Conservation (phyloP, 2,329 filamentous ascomycete genomes). For the Paracoccidioides lutzii region DNA sequence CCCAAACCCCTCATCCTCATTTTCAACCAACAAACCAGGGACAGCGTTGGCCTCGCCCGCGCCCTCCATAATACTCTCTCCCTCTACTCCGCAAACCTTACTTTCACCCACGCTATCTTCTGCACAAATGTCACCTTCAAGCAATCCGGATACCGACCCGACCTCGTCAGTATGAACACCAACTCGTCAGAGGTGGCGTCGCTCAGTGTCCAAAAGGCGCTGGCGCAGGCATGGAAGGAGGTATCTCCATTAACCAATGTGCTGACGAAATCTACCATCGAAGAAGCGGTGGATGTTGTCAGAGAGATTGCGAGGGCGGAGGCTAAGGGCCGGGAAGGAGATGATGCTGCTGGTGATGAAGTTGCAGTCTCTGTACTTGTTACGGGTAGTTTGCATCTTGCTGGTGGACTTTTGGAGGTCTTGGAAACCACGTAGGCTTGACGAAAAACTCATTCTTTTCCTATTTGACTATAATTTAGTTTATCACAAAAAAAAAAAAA, state of each 20-base stretch:
- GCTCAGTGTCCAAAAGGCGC: conserved; percentile 53
- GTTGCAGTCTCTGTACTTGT: conserved; percentile 51
- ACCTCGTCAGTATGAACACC: conserved; percentile 50
- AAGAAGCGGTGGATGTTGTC: conserved; percentile 53
- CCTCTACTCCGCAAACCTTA: conserved; percentile 23
- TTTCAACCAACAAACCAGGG: conserved; percentile 86
- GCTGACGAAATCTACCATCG: conserved; percentile 51
- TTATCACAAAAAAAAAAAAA: no score
- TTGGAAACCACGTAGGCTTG: conserved; percentile 40
- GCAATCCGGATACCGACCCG: conserved; percentile 47
- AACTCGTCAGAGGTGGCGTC: conserved; percentile 45
- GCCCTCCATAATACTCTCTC: conserved; percentile 48
- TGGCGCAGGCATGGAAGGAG: conserved; percentile 48
- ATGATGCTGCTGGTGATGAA: conserved; percentile 18
- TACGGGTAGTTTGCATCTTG: conserved; percentile 75
- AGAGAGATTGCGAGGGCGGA: conserved; percentile 29
- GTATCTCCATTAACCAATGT: conserved; percentile 42
- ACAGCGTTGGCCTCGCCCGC: conserved; percentile 53
- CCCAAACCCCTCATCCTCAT: conserved; percentile 50
- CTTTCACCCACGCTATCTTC: conserved; percentile 66
- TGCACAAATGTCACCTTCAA: conserved; percentile 62
- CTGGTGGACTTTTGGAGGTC: conserved; percentile 63
- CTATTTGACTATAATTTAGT: no score
- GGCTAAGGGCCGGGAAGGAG: conserved; percentile 11
- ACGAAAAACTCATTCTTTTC: background rate